Evolutionary conservation across 2,329 filamentous ascomycete genomes (phyloP).

Genomic region (Colletotrichum lindemuthianum): DNA sequence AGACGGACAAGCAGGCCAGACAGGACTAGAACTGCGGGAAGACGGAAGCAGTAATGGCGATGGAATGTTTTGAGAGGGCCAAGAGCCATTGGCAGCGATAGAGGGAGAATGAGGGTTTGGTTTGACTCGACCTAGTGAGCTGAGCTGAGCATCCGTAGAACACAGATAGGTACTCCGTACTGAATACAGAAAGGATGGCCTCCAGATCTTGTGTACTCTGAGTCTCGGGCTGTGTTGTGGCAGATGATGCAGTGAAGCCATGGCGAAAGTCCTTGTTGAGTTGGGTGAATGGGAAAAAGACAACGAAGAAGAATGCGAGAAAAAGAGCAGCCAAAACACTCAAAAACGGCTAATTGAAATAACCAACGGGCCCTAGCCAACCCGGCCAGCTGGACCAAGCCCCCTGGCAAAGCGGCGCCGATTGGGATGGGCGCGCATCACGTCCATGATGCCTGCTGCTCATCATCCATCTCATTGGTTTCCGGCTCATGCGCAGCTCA

Average conservation of each 20-base stretch:
- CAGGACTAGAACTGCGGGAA: constrained; percentile 29
- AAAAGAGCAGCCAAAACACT: background rate
- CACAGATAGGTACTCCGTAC: too few species aligned
- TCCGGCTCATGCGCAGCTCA: constrained; percentile 15
- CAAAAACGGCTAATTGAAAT: constrained; percentile 2
- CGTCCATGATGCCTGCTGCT: constrained; percentile 27
- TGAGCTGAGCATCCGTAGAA: background rate
- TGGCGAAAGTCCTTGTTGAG: background rate
- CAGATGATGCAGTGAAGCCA: too few species aligned
- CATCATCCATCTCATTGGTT: constrained; percentile 27
- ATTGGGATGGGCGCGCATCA: background rate
- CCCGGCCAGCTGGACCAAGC: background rate
- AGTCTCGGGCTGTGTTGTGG: too few species aligned
- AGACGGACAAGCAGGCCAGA: constrained; percentile 21
- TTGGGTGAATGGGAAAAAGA: background rate
- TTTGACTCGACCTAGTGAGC: too few species aligned
- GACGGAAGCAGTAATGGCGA: constrained; percentile 23
- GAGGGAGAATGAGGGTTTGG: constrained; percentile 1
- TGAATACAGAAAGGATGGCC: background rate
- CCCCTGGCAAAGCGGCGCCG: background rate
- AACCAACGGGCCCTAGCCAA: background rate
- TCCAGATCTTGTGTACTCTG: too few species aligned
- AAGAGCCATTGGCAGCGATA: constrained; percentile 13
- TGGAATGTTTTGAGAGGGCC: constrained; percentile 25
- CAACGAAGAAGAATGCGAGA: background rate